A percentile compares a stretch with the other conserved stretches of the same genome.
Evolutionary conservation across 805 yeast species (phyloP).

Genomic region (Teunomyces cretensis): DNA sequence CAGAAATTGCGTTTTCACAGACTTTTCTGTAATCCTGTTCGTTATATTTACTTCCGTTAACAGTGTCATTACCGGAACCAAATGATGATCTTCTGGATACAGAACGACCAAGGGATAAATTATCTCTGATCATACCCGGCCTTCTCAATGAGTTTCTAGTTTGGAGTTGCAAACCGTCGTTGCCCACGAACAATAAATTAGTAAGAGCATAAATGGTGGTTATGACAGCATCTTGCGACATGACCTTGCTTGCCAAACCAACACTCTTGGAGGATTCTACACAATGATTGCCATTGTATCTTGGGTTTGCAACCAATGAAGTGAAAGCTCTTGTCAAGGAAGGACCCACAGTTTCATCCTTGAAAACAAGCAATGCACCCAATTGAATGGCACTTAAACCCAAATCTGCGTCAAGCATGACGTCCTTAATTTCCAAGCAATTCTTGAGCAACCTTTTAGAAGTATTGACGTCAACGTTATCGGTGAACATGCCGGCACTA

Average conservation of each 20-base stretch:
- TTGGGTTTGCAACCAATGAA: slow-evolving; percentile 54
- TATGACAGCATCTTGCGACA: slow-evolving; percentile 79
- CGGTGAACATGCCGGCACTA: slow-evolving; percentile 52
- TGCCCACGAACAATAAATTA: slow-evolving; percentile 64
- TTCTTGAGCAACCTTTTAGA: slow-evolving; percentile 48
- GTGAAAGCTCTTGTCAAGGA: slow-evolving; percentile 47
- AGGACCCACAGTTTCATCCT: slow-evolving; percentile 38
- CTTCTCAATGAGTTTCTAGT: slow-evolving; percentile 23
- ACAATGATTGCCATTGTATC: slow-evolving; percentile 48
- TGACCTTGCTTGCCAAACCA: slow-evolving; percentile 62
- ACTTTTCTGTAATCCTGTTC: slow-evolving; percentile 38
- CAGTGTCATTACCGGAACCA: not conserved
- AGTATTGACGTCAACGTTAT: slow-evolving; percentile 42
- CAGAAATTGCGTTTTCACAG: slow-evolving; percentile 66
- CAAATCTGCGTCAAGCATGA: slow-evolving; percentile 52
- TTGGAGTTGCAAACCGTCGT: slow-evolving; percentile 33
- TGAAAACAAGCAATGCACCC: slow-evolving; percentile 53
- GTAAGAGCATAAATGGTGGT: slow-evolving; percentile 82
- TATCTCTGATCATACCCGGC: slow-evolving; percentile 10
- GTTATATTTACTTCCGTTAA: slow-evolving; percentile 14
- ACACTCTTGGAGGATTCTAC: slow-evolving; percentile 54
- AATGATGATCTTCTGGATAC: slow-evolving; percentile 12
- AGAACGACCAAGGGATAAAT: slow-evolving; percentile 9
- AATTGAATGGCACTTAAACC: slow-evolving; percentile 52
- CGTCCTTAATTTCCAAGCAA: slow-evolving; percentile 52